These are phyloP conservation scores for Xenosphaeropsis pyriputrescens DNA, from an alignment of 2,329 filamentous ascomycete genomes.

Conservation along the genomic window DNA sequence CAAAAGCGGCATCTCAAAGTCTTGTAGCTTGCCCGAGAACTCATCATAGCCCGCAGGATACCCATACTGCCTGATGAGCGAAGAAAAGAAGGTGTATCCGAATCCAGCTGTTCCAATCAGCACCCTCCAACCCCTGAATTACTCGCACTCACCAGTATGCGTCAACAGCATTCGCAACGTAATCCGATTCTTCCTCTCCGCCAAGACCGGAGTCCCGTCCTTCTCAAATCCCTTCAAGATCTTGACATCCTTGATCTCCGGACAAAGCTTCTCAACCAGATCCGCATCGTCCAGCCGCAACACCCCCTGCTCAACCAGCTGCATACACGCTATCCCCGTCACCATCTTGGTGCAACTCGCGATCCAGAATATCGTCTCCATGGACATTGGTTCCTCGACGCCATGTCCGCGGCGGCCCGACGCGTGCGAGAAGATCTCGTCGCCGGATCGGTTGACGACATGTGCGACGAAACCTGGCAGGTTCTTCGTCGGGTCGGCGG, in stretches of 20 bases:
- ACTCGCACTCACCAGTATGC: constrained; percentile 20
- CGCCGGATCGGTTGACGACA: constrained; percentile 30
- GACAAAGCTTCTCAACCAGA: constrained; percentile 28
- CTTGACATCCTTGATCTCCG: constrained; percentile 29
- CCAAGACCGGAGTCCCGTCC: constrained; percentile 6
- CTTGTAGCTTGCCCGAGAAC: constrained; percentile 9
- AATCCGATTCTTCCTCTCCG: constrained; percentile 27
- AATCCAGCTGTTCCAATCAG: constrained; percentile 27
- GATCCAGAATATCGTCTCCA: constrained; percentile 44
- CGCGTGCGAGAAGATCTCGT: constrained; percentile 29
- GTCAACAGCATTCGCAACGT: constrained; percentile 39
- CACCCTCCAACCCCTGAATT: neutral
- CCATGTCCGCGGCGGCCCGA: constrained; percentile 27
- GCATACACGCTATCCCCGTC: constrained; percentile 33
- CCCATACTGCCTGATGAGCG: constrained; percentile 30
- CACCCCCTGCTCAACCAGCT: constrained; percentile 33
- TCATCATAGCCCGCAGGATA: constrained; percentile 21
- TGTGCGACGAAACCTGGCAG: constrained; percentile 30
- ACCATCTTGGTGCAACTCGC: constrained; percentile 41
- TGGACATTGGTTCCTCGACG: constrained; percentile 33
- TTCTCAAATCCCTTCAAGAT: constrained; percentile 23
- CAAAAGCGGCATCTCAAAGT: constrained; percentile 24
- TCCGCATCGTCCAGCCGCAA: constrained; percentile 30
- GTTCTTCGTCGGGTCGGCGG: constrained; percentile 20
- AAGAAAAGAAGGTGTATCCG: constrained; percentile 39